Evolutionary conservation across 768 basidiomycete genomes (phyloP).

Genomic region (Tulasnella calospora): DNA sequence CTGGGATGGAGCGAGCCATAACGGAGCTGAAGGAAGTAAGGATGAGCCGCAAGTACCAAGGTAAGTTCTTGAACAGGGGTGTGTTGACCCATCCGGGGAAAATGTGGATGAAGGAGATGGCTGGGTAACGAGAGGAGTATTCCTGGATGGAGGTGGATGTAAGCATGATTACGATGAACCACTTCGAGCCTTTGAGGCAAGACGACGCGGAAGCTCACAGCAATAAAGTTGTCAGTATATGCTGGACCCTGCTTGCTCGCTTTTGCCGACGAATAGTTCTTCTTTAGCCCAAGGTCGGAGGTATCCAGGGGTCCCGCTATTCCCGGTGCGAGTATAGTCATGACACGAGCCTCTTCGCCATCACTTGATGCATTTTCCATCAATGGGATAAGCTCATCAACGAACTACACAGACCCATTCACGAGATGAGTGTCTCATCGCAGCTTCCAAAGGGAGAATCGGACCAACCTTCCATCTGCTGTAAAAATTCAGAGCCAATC

Average conservation of each 20-base stretch:
- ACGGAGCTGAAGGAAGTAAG: background rate
- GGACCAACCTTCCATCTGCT: constrained; percentile 24
- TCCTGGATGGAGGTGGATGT: background rate
- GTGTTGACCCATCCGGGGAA: constrained; percentile 26
- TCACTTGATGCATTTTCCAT: constrained; percentile 22
- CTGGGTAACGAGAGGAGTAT: constrained; percentile 22
- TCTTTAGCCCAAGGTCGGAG: constrained; percentile 26
- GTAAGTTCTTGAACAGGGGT: background rate
- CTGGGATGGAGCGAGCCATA: background rate
- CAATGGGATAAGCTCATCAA: constrained; percentile 24
- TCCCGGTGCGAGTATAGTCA: constrained; percentile 15
- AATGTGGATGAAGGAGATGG: constrained; percentile 26
- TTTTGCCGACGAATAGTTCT: constrained; percentile 1
- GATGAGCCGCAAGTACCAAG: background rate
- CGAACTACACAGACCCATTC: constrained; percentile 10
- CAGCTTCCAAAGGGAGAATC: background rate
- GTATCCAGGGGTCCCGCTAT: background rate
- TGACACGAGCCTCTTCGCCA: constrained; percentile 28
- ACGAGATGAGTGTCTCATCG: background rate
- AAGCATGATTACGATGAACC: too few species aligned
- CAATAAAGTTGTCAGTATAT: constrained; percentile 22
- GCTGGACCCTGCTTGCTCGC: background rate
- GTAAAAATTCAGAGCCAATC: constrained; percentile 29
- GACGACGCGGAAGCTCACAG: background rate
- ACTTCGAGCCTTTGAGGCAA: too few species aligned